Evolutionary conservation across 1,284 basidiomycete genomes (phyloP), one percentile per base, ranked within the genome.

Genomic region (Tylopilus sp.): DNA sequence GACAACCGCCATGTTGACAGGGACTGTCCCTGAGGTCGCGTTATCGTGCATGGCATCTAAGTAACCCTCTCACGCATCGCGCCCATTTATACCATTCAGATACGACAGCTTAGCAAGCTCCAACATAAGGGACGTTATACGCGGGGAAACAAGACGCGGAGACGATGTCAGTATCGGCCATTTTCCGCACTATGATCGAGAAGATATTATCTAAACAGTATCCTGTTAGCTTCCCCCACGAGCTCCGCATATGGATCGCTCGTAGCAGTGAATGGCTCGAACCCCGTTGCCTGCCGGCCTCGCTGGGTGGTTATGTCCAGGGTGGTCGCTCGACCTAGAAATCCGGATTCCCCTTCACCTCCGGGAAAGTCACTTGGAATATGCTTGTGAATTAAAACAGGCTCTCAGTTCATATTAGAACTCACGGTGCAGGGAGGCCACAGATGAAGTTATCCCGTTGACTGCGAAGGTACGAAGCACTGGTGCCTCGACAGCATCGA

Each of bases 301-400:
- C 72, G 67, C 7, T 57, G 40, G 9, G 62, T 62, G n/a, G 53
- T 55, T 28, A 85, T 64, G 51, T 83, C 77, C 2, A 66, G 66
- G 1, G 64, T 56, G 0, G 59, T 69, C 0, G 70, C 81, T 7
- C 81, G 74, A 2, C 77, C 80, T 0, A 64, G 51, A 59, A 85
- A 88, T 4, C 52, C 52, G 1, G 75, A 74, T 70, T 91, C 88
- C 17, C 88, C 87, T 35, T 75, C 74, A 1, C 88, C 88, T 11
- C 83, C 81, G 0, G 88, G 86, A 59, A 90, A 91, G 61, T 91
- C 87, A 1, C 78, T 82, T 31, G 2, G 7, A 44, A 28, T 20
- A 7, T 6, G 24, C 33, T 41, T 26, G 29, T 48, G 34, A 49
- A 33, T 37, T 12, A 20, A 12, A 38, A 2, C 1, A 29, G 1